Conservation (phyloP, 305 asterid genomes). For the Salvia sclarea region DNA sequence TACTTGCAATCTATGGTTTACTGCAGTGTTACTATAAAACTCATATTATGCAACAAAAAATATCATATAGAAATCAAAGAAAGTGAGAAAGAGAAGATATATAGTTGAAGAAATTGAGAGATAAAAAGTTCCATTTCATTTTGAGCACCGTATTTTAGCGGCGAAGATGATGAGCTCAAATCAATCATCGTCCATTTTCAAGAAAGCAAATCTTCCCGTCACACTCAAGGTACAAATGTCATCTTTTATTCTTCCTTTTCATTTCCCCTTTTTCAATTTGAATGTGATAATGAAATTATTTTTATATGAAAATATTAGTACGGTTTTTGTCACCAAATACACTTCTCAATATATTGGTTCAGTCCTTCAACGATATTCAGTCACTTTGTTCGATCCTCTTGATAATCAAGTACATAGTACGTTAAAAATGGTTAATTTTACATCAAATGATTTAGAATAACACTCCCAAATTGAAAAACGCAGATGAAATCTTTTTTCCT, state of each 20-base stretch:
- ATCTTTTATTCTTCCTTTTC: not conserved
- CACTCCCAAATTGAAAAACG: too few species aligned
- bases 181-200: slow-evolving; percentile 32
- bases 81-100: not conserved
- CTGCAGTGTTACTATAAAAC: not conserved
- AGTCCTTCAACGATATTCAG: not conserved
- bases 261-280: too few species aligned
- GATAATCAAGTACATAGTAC: not conserved
- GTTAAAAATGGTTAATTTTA: too few species aligned
- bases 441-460: not conserved
- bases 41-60: not conserved
- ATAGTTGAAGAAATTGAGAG: not conserved
- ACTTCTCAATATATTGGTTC: too few species aligned
- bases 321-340: too few species aligned
- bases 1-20: not conserved
- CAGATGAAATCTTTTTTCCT: not conserved
- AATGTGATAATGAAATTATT: too few species aligned
- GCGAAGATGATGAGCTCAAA: slow-evolving; percentile 28
- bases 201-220: slow-evolving; percentile 42
- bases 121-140: too few species aligned
- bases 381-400: not conserved
- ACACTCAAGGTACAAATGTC: slow-evolving; percentile 31
- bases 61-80: not conserved
- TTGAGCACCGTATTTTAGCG: not conserved
- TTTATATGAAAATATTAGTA: too few species aligned